Evolutionary conservation across 2,329 filamentous ascomycete genomes (phyloP).

Genomic region (Diaporthe eres): DNA sequence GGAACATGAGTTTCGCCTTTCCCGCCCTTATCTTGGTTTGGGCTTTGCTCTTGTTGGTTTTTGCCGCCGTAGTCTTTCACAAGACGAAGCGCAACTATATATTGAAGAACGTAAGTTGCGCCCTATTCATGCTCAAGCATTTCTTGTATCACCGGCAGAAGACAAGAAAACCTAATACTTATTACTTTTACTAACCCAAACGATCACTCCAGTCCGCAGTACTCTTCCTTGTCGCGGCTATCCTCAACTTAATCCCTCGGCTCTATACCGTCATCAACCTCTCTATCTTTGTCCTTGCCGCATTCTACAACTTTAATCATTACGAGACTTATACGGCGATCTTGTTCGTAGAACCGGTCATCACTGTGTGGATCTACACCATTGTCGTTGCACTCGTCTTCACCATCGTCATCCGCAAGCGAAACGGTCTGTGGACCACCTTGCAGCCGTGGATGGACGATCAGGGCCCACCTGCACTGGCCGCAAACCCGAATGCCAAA

Average conservation of each 20-base stretch:
- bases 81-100: neutral
- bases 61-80: neutral
- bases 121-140: neutral
- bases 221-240: constrained; percentile 52
- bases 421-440: constrained; percentile 47
- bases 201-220: constrained; percentile 46
- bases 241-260: constrained; percentile 49
- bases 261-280: constrained; percentile 42
- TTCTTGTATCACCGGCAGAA: neutral
- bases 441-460: constrained; percentile 41
- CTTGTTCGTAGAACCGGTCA: constrained; percentile 42
- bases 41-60: neutral
- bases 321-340: neutral
- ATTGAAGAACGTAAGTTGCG: constrained; percentile 11
- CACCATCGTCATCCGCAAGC: constrained; percentile 44
- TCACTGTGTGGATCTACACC: constrained; percentile 44
- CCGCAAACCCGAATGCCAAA: neutral
- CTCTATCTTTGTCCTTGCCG: constrained; percentile 36
- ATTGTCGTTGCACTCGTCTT: constrained; percentile 46
- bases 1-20: neutral
- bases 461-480: neutral
- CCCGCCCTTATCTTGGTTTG: neutral
- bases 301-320: neutral
- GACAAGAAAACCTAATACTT: neutral
- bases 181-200: neutral